These are phyloP conservation scores for Paraphaeosphaeria sporulosa DNA, from an alignment of 2,329 filamentous ascomycete species.

Conservation along the genomic window DNA sequence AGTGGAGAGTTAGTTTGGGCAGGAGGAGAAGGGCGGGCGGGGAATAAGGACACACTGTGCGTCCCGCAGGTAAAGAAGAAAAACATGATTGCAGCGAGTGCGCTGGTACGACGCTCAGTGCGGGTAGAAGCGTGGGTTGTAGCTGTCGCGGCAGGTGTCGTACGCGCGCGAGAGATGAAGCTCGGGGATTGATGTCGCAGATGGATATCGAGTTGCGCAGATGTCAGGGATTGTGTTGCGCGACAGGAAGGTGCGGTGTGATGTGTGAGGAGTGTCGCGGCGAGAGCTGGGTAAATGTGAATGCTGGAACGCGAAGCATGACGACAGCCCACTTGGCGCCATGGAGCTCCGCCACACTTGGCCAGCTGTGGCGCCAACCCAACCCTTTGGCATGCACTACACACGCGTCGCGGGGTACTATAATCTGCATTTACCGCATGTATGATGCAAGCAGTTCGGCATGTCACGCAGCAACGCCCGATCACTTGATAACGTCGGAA, in stretches of 20 bases:
- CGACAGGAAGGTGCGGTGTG: not conserved
- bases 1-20: conserved; percentile 2
- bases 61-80: conserved; percentile 61
- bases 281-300: conserved; percentile 13
- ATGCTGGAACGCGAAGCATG: conserved; percentile 3
- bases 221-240: not conserved
- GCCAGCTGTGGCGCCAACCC: conserved; percentile 11
- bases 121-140: not conserved
- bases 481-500: not conserved
- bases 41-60: conserved; percentile 49
- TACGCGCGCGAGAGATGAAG: not conserved
- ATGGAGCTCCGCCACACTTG: conserved; percentile 40
- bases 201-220: not conserved
- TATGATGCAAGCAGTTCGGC: not conserved
- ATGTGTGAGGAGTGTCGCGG: not conserved
- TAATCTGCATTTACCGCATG: not conserved
- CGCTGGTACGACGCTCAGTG: conserved; percentile 10
- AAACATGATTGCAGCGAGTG: conserved; percentile 44
- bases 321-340: conserved; percentile 23
- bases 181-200: not conserved
- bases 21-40: not conserved
- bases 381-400: not conserved
- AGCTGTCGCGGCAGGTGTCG: not conserved
- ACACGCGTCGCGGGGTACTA: conserved; percentile 1
- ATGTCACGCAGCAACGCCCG: not conserved